These are phyloP conservation scores for Mortierella hygrophila DNA, from an alignment of 192 early-diverging fungal genomes.

Conservation along the genomic window DNA sequence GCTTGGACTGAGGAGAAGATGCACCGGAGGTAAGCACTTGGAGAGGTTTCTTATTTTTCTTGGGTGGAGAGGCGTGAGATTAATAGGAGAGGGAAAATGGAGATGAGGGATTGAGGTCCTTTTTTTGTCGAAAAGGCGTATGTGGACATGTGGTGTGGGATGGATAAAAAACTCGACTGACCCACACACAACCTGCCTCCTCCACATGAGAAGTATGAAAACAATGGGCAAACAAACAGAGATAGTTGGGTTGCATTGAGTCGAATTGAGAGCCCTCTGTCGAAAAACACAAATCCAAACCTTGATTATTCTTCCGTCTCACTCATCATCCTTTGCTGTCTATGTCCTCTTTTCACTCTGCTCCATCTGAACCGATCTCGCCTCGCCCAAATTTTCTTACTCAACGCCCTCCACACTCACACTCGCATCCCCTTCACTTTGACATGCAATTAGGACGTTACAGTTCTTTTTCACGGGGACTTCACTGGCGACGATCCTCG, in stretches of 20 bases:
- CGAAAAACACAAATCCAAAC: not conserved
- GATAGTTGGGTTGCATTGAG: not conserved
- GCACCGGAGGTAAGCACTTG: constrained; percentile 39
- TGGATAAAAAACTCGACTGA: not conserved
- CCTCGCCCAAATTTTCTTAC: not conserved
- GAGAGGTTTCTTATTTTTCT: not conserved
- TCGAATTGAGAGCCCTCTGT: not conserved
- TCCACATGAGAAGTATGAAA: not conserved
- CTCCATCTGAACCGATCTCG: not conserved
- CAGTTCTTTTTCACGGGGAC: constrained; percentile 38
- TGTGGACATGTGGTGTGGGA: not conserved
- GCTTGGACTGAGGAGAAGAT: constrained; percentile 42
- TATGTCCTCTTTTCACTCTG: not conserved
- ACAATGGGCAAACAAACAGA: not conserved
- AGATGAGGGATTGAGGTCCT: not conserved
- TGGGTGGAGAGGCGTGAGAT: no score
- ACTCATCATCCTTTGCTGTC: not conserved
- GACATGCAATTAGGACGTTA: not conserved
- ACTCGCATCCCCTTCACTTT: not conserved
- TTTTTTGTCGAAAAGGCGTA: not conserved
- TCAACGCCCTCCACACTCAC: not conserved
- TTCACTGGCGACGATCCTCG: constrained; percentile 39
- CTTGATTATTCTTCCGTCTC: not conserved
- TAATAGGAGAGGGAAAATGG: not conserved
- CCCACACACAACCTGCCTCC: not conserved